Evolutionary conservation across 495 filamentous ascomycete species (phyloP), one percentile per base, ranked within the genome.

Genomic region (Penicillium riverlandense): DNA sequence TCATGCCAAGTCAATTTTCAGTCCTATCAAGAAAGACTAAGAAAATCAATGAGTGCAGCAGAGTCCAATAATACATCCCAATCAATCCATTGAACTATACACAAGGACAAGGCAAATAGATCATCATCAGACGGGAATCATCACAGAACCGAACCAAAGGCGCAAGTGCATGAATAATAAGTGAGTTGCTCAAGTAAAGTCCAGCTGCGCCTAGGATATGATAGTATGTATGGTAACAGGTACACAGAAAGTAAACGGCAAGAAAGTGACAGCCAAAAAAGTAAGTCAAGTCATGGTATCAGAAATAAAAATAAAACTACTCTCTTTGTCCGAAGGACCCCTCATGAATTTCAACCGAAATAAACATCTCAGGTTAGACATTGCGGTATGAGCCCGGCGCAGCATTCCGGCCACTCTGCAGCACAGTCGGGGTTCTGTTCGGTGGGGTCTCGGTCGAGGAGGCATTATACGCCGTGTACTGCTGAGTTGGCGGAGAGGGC

Each of bases 331-430:
- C 22, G 6, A 22, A 22, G 22, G 6, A 4, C 22, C 22, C 22
- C 4, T 22, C 22, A 22, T 22, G 22, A 6, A 22, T 4, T 22
- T 22, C 35, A 32, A 33, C 41, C 50, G 45, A 41, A 58, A 27
- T 37, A 47, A 48, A 37, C 15, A 38, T 41, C 37, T 3, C 22
- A 22, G 12, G 31, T 53, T 48, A 69, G 29, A 71, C 54, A 54
- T 60, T 45, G 30, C 55, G 53, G 12, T 44, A 66, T n/a, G 58
- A 58, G 29, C 65, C 63, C 39, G 59, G 52, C 7, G 46, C 53
- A 11, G 68, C 67, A 42, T 62, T 58, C 38, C 63, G 62, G 13
- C 70, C 70, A 46, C 64, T 69, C 50, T 68, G 62, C 42, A 74
- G 48, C 10, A 74, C 48, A 65, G 61, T 74, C 27, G 70, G 67